Conservation (phyloP, 208 protist species). For the Leishmania amazonensis region DNA sequence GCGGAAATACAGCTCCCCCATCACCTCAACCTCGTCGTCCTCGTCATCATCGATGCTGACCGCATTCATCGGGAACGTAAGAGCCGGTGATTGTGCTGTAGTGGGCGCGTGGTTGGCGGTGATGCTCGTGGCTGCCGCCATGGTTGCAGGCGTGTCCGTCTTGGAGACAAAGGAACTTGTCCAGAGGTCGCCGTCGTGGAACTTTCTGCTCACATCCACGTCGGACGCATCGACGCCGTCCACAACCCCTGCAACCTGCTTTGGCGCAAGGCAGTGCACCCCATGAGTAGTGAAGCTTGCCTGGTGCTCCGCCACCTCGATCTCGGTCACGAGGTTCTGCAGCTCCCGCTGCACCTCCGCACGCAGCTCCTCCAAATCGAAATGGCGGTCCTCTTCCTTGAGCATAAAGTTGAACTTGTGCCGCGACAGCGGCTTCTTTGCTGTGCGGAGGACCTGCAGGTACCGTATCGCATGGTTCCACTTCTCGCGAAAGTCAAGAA, state of each 20-base stretch:
- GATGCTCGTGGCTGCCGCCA: neutral
- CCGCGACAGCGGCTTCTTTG: slow-evolving; percentile 60
- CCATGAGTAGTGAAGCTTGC: slow-evolving; percentile 72
- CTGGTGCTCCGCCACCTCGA: slow-evolving; percentile 84
- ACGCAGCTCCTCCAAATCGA: slow-evolving; percentile 67
- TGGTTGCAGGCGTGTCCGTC: slow-evolving; percentile 23
- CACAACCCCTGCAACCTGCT: slow-evolving; percentile 37
- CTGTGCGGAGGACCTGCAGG: slow-evolving; percentile 73
- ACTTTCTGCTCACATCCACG: slow-evolving; percentile 60
- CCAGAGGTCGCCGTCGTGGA: slow-evolving; percentile 57
- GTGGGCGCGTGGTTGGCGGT: neutral
- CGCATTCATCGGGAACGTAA: slow-evolving; percentile 21
- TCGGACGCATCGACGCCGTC: slow-evolving; percentile 60
- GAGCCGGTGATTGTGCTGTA: slow-evolving; percentile 6
- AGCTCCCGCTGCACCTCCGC: slow-evolving; percentile 64
- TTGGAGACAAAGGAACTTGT: slow-evolving; percentile 15
- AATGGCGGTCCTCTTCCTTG: slow-evolving; percentile 72
- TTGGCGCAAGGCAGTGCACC: slow-evolving; percentile 59
- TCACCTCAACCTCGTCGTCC: slow-evolving; percentile 88
- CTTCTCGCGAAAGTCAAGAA: slow-evolving; percentile 86
- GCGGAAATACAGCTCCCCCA: slow-evolving; percentile 79
- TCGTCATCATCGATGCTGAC: slow-evolving; percentile 58
- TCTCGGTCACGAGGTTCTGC: slow-evolving; percentile 66
- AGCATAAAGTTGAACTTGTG: slow-evolving; percentile 69
- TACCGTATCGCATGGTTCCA: slow-evolving; percentile 68